Conservation (phyloP, 495 filamentous ascomycete species). For the Penicillium macrosclerotiorum region DNA sequence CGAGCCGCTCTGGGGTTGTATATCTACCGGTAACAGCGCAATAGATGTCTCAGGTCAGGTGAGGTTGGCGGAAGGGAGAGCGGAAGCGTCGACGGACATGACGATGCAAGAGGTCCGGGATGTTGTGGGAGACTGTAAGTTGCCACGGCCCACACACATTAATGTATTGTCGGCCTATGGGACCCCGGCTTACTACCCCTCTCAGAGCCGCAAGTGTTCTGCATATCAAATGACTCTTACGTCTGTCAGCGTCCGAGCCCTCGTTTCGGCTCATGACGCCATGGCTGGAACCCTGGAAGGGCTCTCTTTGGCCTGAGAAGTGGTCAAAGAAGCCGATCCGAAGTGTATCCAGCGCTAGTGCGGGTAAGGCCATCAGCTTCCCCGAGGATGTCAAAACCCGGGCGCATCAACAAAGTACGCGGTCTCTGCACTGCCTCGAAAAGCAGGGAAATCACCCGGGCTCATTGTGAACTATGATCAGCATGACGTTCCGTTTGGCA, state of each 20-base stretch:
- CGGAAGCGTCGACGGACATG: not conserved
- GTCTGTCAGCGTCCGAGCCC: conserved; percentile 12
- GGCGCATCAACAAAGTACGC: conserved; percentile 9
- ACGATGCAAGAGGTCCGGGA: not conserved
- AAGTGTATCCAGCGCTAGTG: conserved; percentile 10
- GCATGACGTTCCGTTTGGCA: conserved; percentile 7
- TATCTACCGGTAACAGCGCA: not conserved
- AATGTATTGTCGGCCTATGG: conserved; percentile 1
- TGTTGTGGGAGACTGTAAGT: not conserved
- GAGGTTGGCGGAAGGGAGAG: conserved; percentile 1
- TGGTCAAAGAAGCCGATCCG: conserved; percentile 17
- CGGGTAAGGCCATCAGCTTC: conserved; percentile 1
- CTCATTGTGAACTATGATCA: conserved; percentile 9
- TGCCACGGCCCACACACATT: conserved; percentile 8
- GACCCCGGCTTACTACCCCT: not conserved
- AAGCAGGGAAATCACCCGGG: conserved; percentile 2
- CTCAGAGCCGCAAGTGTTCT: conserved; percentile 19
- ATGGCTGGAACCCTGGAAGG: conserved; percentile 5
- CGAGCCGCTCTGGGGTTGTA: no score
- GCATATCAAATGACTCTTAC: conserved; percentile 30
- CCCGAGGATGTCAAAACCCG: conserved; percentile 5
- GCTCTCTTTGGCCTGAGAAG: conserved; percentile 12
- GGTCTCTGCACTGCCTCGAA: conserved; percentile 13
- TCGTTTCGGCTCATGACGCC: conserved; percentile 23
- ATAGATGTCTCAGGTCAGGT: not conserved